phyloP scores from a whole-genome alignment of 1,284 basidiomycete species.

The Cerrena zonata region DNA sequence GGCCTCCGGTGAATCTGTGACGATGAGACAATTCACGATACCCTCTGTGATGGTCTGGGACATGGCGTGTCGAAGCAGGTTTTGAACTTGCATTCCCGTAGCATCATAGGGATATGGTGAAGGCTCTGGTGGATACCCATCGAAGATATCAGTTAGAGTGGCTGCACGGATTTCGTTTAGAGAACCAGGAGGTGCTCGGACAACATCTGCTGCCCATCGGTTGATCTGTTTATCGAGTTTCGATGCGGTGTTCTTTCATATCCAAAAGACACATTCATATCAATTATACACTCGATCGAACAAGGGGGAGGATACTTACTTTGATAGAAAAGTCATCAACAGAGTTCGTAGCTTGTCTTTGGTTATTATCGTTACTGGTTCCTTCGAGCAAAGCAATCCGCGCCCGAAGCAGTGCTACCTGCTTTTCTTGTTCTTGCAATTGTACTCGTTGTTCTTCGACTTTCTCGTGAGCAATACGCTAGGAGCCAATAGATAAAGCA shows the following conservation, averaged over 20 bases:
- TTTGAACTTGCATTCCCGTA: conserved; percentile 66
- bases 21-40: conserved; percentile 73
- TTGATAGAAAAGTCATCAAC: conserved; percentile 82
- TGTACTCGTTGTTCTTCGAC: conserved; percentile 74
- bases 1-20: conserved; percentile 70
- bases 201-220: conserved; percentile 73
- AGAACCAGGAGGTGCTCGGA: conserved; percentile 50
- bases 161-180: conserved; percentile 54
- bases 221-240: conserved; percentile 75
- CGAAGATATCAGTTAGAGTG: conserved; percentile 52
- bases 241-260: conserved; percentile 65
- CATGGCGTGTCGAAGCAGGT: conserved; percentile 69
- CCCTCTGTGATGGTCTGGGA: conserved; percentile 73
- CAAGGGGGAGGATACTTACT: conserved; percentile 33
- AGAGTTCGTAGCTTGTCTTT: conserved; percentile 36
- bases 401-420: conserved; percentile 63
- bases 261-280: no score
- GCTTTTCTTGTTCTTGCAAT: conserved; percentile 75
- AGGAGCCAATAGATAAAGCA: conserved; percentile 1
- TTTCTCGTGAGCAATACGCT: conserved; percentile 81
- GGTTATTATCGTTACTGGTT: conserved; percentile 33
- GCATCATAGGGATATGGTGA: conserved; percentile 24
- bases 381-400: conserved; percentile 73
- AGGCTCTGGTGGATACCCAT: conserved; percentile 28
- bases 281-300: background rate